Base-by-base conservation (phyloP, 768 basidiomycete species). In the Clavulina sp. region DNA sequence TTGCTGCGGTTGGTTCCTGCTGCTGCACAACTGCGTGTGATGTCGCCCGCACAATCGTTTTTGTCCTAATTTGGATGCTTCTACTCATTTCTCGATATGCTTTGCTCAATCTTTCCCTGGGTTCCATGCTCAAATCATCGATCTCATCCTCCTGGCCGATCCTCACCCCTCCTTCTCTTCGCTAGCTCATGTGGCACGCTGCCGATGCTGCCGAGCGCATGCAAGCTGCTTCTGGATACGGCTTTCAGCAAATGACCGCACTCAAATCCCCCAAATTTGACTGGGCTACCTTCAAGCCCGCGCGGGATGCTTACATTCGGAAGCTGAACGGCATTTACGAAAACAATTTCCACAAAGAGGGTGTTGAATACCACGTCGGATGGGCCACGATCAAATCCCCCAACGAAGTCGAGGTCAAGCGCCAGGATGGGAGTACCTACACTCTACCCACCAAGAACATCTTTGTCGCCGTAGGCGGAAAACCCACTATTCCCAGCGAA, bases 131-230 rank as follows among this genome's bases (percentile, higher is more conserved):
- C n/a, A n/a, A n/a, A n/a, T n/a, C n/a, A n/a, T n/a, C n/a, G n/a
- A n/a, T n/a, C n/a, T 41, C 5, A 4, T 28, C 28, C 49, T 26
- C 19, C 34, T 52, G 40, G 34, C 1, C 13, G 32, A 47, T 43
- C 56, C 21, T 40, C n/a, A 31, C 6, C n/a, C 23, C 29, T 41
- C 3, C 5, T 41, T 21, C 34, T 33, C 13, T 34, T 49, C 30
- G 53, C 50, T 52, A 93, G 87, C 80, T 99, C 51, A 97, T 97
- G 93, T 99, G 93, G 93, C 83, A 91, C 56, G 87, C 88, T 36
- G 84, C 86, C 26, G 87, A 92, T 66, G 68, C 88, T 52, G 80
- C 82, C 29, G 92, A 97, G 61, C 85, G 81, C 64, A 66, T 96
- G 31, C 70, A 72, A 26, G 76, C 84, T 57, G 85, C 91, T 53